Evolutionary conservation across 306 rosid genomes (phyloP), one percentile per base, ranked within the genome.

Genomic region (Fragaria nilgerrensis): DNA sequence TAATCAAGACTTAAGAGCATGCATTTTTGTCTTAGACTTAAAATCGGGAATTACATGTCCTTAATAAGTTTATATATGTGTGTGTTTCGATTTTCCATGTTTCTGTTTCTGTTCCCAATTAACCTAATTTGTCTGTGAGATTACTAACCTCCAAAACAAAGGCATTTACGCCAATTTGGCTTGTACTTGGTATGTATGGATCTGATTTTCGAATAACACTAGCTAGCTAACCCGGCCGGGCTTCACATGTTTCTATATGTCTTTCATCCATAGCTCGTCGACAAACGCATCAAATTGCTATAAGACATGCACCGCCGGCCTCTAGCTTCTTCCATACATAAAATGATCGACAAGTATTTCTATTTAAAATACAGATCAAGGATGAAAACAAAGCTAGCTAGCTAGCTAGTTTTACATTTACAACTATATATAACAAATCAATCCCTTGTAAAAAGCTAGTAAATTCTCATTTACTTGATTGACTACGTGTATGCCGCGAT

Each of bases 21-120:
- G 73, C 59, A n/a, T 56, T 16, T 79, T 73, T 82, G 9, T 53
- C 59, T 73, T 53, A 53, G 10, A 17, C 11, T 71, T 17, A 2
- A 43, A 0, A 0, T 72, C 3, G 2, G 0, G 39, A 29, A 61
- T 61, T 61, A 61, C 65, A 47, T 25, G 3, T 77, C 17, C 11
- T 10, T 44, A 5, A 4, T 37, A 13, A 22, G 36, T 32, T 29
- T 29, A 11, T 4, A 58, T 45, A 5, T 73, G 34, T 36, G n/a
- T 63, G 49, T 43, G 45, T 47, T 67, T 59, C 45, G 68, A 36
- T 23, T 71, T 62, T 62, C 8, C 37, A 23, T 48, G 4, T 14
- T 43, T 76, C 29, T 55, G 45, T 23, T 41, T 2, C 27, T 13
- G 45, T 39, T 47, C 62, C 34, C 47, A 5, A 64, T 64, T 32